Evolutionary conservation across 2,329 filamentous ascomycete genomes (phyloP), one percentile per base, ranked within the genome.

Genomic region (Tolypocladium album): DNA sequence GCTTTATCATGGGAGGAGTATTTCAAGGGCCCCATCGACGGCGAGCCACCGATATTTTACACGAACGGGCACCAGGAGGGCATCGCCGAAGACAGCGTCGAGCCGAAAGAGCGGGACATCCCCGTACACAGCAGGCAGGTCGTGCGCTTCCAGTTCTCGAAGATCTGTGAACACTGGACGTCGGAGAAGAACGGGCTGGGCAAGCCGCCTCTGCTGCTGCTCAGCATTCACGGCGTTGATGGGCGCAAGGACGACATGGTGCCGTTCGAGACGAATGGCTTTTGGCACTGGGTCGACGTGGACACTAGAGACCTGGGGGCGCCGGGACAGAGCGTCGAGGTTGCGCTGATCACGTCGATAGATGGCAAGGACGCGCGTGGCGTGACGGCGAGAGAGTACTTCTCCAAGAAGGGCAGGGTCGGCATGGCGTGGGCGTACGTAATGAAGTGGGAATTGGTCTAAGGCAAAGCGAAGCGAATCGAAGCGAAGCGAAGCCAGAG

Each of bases 81-180:
- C 24, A 71, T 87, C 36, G 77, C 77, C 1, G 72, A 78, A 61
- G 79, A 79, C 17, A 86, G 83, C 0, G 83, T 96, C 67, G 75
- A 79, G 59, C 92, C 75, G 4, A 68, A 64, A 47, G 66, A 67
- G 24, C 69, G 67, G 63, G 77, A 83, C 39, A 86, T 96, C 61
- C 75, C 80, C 1, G 81, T 90, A 4, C 69, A 82, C 64, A 82
- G 84, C 65, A 66, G 74, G 40, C 74, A 81, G 47, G 74, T 80
- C 1, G 76, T 94, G 36, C 84, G 90, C 20, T 96, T 97, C 74
- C 88, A 90, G 67, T 92, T 96, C 69, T 83, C 83, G 58, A 88
- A 89, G 61, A 69, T 88, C 13, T 97, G 93, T 70, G 83, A 85
- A 67, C 93, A 97, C 71, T 96, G 90, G 90, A 85, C 86, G 52